A percentile compares a stretch with the other conserved stretches of the same genome.
These are phyloP conservation scores for Salix purpurea DNA, from an alignment of 345 rosid genomes.

Conservation along the genomic window DNA sequence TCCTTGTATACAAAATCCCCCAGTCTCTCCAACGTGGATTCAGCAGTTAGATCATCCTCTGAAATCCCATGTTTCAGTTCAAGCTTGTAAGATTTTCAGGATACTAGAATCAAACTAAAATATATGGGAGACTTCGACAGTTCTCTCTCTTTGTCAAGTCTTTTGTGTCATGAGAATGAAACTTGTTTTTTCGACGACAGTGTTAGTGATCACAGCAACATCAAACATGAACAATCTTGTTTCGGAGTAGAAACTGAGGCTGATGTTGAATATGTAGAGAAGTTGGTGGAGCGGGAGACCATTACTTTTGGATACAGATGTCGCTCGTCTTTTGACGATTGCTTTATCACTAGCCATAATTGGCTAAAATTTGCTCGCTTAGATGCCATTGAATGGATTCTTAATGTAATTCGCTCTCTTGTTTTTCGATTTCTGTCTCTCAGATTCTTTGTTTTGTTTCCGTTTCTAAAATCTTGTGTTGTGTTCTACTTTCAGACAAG, in stretches of 20 bases:
- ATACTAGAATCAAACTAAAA: neutral
- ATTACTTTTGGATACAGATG: conserved; percentile 21
- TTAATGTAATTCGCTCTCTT: conserved; percentile 43
- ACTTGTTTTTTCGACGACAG: conserved; percentile 24
- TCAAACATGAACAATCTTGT: conserved; percentile 2
- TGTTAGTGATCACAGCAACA: too few species aligned
- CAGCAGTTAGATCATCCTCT: conserved; percentile 16
- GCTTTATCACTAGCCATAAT: neutral
- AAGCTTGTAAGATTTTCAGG: neutral
- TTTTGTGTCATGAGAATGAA: conserved; percentile 52
- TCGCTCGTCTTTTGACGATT: conserved; percentile 14
- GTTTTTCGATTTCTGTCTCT: neutral
- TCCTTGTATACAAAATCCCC: conserved; percentile 1
- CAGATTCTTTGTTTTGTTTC: neutral
- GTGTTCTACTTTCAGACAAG: conserved; percentile 39
- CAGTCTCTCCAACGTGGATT: conserved; percentile 26
- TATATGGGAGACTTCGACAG: conserved; percentile 32
- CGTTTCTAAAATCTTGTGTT: neutral
- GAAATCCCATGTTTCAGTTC: conserved; percentile 23
- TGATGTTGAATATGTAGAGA: conserved; percentile 31
- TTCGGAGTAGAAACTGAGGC: conserved; percentile 28
- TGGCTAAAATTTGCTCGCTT: conserved; percentile 49
- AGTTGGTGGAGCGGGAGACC: conserved; percentile 35
- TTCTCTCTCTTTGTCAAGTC: conserved; percentile 42
- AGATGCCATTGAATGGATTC: conserved; percentile 73